Percentiles rank a stretch among this genome's conserved stretches.
Conservation (phyloP, 805 yeast species). For the Saturnispora ahearnii region DNA sequence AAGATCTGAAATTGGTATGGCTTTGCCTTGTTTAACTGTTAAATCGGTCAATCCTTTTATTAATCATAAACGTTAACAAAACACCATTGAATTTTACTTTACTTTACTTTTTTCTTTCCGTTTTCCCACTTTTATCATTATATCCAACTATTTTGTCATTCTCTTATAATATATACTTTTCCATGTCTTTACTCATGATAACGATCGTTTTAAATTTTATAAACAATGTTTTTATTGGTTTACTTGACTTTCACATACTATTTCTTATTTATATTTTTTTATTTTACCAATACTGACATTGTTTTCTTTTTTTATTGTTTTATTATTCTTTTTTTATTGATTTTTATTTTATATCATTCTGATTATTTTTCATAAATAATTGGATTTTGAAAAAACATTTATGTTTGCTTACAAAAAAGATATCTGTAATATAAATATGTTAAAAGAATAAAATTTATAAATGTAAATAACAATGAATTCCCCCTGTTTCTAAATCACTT, state of each 20-base stretch:
- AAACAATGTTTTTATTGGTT: neutral
- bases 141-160: conserved; percentile 8
- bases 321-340: neutral
- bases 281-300: neutral
- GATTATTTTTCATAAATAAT: neutral
- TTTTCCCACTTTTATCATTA: neutral
- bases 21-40: conserved; percentile 89
- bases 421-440: neutral
- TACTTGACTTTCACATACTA: neutral
- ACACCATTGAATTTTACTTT: neutral
- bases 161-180: neutral
- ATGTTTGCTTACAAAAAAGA: neutral
- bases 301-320: neutral
- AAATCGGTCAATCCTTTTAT: conserved; percentile 81
- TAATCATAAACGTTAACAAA: neutral
- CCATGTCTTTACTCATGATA: neutral
- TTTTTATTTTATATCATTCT: neutral
- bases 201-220: neutral
- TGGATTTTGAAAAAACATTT: neutral
- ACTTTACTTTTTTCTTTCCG: neutral
- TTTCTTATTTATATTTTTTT: neutral
- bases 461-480: neutral
- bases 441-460: neutral
- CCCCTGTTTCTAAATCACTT: neutral
- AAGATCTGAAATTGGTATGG: conserved; percentile 91